Base-by-base conservation (phyloP, 2,329 filamentous ascomycete genomes). In the Venturia asperata region DNA sequence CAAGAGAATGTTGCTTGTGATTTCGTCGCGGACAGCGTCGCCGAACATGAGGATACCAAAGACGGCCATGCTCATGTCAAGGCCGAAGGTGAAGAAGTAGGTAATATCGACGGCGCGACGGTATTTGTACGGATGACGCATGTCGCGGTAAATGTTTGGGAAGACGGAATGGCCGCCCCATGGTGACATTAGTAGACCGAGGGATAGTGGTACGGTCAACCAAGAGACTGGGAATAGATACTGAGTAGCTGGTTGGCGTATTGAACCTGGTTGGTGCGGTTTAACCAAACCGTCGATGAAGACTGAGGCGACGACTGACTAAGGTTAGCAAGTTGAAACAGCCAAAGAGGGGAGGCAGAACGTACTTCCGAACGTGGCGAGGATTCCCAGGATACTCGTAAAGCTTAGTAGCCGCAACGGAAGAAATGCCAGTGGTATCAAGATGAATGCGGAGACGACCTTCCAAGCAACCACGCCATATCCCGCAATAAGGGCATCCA, bases 11-110 rank as follows among this genome's bases (percentile, higher is more conserved):
- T 96, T 97, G 71, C 89, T 88, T 0, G 94, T 97, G 73, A 97
- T 87, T 75, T 95, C 91, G 68, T 96, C 92, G 65, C 83, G 84
- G 64, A 96, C 90, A n/a, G 80, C 83, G 70, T 96, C 90, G 67
- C 93, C 93, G 75, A 97, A 99, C 93, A 99, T 97, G 68, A 97
- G 82, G 66, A 94, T 84, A 47, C 94, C 93, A 13, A 90, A 85
- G 56, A 94, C 83, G 34, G 91, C 92, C 73, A 96, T 92, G 58
- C 86, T 83, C 34, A 88, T 82, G 74, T 97, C 93, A 15, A 97
- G 83, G 24, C 90, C 73, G 74, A 91, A 93, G 85, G 91, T 95
- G 74, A 96, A 95, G 27, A 85, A 82, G 75, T 96, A 97, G 1
- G 92, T 95, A 67, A 88, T 82, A 72, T 88, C 86, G 65, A 97